These are phyloP conservation scores for Xylariaceae sp. DNA, from an alignment of 2,329 filamentous ascomycete species.

Conservation along the genomic window DNA sequence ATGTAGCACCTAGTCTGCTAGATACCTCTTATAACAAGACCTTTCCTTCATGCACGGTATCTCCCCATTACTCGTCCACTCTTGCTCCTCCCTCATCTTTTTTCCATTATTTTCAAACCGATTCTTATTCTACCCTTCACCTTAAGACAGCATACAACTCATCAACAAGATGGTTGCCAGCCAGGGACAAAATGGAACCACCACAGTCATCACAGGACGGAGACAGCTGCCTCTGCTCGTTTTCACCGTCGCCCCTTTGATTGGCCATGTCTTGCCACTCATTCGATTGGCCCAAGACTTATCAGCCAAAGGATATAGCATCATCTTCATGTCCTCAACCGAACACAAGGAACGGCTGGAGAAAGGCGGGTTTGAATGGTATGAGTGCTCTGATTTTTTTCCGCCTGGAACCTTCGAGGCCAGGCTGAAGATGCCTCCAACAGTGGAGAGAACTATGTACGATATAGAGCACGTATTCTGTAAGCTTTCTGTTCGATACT, in stretches of 20 bases:
- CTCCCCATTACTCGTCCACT: no score
- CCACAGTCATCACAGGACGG: background rate
- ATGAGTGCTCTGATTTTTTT: constrained; percentile 11
- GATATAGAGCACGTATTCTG: constrained; percentile 33
- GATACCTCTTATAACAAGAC: no score
- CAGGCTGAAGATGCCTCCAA: constrained; percentile 12
- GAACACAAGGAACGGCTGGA: constrained; percentile 29
- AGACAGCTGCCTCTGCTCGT: constrained; percentile 19
- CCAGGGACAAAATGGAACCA: background rate
- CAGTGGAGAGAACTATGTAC: constrained; percentile 24
- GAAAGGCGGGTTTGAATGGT: constrained; percentile 34
- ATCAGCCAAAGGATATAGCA: constrained; percentile 34
- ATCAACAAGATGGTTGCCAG: background rate
- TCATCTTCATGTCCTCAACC: constrained; percentile 34
- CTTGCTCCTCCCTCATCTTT: no score
- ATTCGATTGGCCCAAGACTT: constrained; percentile 30
- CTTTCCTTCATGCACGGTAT: no score
- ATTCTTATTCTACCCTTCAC: no score
- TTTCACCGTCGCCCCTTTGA: constrained; percentile 16
- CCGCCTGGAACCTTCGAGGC: background rate
- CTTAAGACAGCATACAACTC: no score
- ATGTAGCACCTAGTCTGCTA: no score
- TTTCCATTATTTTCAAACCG: no score
- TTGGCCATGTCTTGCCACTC: constrained; percentile 22
- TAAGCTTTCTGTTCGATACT: background rate